These are phyloP conservation scores for Barnettozyma populi DNA, from an alignment of 805 yeast genomes.

Conservation along the genomic window DNA sequence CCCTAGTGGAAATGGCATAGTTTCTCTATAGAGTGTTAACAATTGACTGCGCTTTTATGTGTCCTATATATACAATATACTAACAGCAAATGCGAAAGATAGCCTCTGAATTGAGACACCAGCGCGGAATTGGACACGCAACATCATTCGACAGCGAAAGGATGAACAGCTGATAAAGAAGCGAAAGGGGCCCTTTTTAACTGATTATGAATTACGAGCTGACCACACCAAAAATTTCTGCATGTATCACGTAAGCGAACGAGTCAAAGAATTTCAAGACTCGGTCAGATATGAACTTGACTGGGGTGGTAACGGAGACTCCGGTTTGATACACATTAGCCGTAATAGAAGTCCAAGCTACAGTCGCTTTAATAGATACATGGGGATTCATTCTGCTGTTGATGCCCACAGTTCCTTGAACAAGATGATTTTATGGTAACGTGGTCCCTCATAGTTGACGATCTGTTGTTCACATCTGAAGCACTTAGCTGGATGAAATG, in stretches of 20 bases:
- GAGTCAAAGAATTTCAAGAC: background rate
- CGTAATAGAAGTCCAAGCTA: too few species aligned
- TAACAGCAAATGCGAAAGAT: background rate
- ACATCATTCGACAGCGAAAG: background rate
- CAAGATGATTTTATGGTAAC: too few species aligned
- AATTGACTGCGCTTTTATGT: background rate
- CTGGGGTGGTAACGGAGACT: background rate
- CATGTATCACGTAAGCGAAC: background rate
- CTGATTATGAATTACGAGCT: background rate
- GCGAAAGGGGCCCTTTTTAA: background rate
- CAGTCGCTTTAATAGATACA: too few species aligned
- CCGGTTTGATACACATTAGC: background rate
- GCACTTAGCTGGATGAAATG: too few species aligned
- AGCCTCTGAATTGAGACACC: constrained; percentile 3
- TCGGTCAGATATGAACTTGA: background rate
- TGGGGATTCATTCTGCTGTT: too few species aligned
- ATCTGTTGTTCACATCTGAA: too few species aligned
- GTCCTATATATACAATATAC: background rate
- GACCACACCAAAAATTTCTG: background rate
- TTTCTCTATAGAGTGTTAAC: constrained; percentile 3
- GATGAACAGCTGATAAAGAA: background rate
- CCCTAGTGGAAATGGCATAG: constrained; percentile 10
- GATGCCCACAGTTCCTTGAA: too few species aligned
- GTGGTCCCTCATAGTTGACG: too few species aligned
- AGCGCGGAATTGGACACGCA: constrained; percentile 6